Conservation (phyloP, 768 basidiomycete species). For the Lactarius quietus region DNA sequence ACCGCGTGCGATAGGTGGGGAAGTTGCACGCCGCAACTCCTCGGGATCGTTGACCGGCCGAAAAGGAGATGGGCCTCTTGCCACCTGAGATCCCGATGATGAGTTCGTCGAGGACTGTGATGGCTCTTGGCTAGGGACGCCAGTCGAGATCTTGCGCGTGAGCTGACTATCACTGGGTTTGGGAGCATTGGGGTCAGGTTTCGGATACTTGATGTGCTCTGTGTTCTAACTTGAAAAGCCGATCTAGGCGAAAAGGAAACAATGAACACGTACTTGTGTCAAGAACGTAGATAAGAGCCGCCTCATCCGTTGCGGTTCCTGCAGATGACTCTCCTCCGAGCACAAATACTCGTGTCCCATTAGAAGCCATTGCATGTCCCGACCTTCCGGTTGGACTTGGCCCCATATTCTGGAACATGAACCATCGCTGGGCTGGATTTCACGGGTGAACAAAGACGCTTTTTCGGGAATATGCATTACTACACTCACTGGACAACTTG, state of each 20-base stretch:
- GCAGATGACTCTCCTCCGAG: constrained; percentile 91
- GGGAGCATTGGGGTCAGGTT: constrained; percentile 50
- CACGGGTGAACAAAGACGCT: not conserved
- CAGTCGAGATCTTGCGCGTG: constrained; percentile 48
- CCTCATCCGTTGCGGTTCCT: constrained; percentile 71
- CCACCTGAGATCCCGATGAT: constrained; percentile 33
- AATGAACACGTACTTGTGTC: constrained; percentile 79
- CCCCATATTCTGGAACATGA: constrained; percentile 99
- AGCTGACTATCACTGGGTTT: constrained; percentile 36
- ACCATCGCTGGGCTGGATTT: constrained; percentile 88
- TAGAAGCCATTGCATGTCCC: constrained; percentile 97
- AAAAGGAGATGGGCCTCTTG: constrained; percentile 66
- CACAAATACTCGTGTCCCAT: constrained; percentile 85
- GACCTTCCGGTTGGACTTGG: constrained; percentile 89
- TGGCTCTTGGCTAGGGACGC: constrained; percentile 17
- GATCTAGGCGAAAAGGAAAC: not conserved
- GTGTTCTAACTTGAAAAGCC: constrained; percentile 2
- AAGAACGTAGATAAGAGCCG: constrained; percentile 79
- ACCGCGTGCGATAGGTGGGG: constrained; percentile 52
- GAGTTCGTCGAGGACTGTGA: constrained; percentile 19
- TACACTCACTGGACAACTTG: constrained; percentile 86
- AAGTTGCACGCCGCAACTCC: constrained; percentile 62
- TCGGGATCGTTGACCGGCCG: constrained; percentile 45
- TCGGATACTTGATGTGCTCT: constrained; percentile 90
- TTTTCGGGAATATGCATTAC: not conserved